phyloP scores from a whole-genome alignment of 352 stramenopile species.

The Globisporangium orthogonon region DNA sequence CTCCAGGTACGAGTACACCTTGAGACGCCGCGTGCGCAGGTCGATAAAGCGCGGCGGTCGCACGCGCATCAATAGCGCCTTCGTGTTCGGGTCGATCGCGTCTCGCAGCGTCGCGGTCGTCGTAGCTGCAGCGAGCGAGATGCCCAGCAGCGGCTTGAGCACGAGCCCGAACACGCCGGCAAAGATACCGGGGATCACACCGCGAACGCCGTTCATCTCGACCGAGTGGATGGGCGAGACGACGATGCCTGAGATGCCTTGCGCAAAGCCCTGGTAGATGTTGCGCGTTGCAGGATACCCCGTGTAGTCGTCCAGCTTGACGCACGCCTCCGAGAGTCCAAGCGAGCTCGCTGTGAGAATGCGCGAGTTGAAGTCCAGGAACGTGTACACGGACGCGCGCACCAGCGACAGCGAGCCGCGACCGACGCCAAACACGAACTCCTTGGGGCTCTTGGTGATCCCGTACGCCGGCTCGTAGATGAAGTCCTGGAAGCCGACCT shows the following conservation, averaged over 20 bases:
- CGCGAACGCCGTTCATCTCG: constrained; percentile 69
- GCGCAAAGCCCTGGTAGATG: constrained; percentile 84
- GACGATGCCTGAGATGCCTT: constrained; percentile 79
- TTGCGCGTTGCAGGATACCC: constrained; percentile 79
- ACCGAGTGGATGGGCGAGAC: constrained; percentile 82
- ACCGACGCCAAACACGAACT: constrained; percentile 74
- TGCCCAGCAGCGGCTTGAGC: constrained; percentile 71
- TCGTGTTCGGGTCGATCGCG: constrained; percentile 71
- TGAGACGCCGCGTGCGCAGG: constrained; percentile 67
- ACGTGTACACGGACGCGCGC: constrained; percentile 80
- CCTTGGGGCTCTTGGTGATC: constrained; percentile 69
- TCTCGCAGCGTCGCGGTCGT: constrained; percentile 75
- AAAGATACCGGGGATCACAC: constrained; percentile 69
- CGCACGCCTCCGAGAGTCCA: constrained; percentile 75
- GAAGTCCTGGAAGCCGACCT: constrained; percentile 76
- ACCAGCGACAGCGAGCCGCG: constrained; percentile 79
- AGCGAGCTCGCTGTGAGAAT: constrained; percentile 79
- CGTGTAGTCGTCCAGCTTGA: constrained; percentile 87
- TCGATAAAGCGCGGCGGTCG: constrained; percentile 80
- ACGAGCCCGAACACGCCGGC: constrained; percentile 76
- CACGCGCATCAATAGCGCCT: constrained; percentile 67
- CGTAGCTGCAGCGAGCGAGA: constrained; percentile 68
- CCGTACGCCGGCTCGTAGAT: constrained; percentile 76
- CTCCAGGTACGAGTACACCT: constrained; percentile 85
- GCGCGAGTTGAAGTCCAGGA: constrained; percentile 84